phyloP scores from a whole-genome alignment of 1,284 basidiomycete genomes.

The Papiliotrema flavescens region DNA sequence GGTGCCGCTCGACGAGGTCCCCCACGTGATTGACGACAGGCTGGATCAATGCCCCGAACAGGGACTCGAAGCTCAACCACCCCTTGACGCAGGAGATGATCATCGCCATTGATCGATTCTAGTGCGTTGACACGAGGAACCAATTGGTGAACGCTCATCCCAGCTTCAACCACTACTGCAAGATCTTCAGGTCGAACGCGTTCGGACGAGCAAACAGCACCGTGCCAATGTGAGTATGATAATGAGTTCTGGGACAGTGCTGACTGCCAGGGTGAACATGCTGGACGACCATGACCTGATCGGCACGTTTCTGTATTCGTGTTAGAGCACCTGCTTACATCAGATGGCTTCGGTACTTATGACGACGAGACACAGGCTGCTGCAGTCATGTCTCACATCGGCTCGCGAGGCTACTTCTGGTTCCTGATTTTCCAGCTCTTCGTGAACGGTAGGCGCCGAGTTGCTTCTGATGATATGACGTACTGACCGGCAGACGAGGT shows the following conservation, averaged over 20 bases:
- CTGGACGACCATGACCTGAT: conserved; percentile 67
- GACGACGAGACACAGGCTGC: conserved; percentile 71
- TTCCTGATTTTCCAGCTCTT: conserved; percentile 91
- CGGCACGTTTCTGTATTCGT: conserved; percentile 38
- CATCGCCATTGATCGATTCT: conserved; percentile 73
- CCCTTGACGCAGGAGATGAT: conserved; percentile 70
- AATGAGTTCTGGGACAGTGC: conserved; percentile 55
- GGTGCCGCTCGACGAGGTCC: conserved; percentile 1
- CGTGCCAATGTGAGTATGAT: conserved; percentile 67
- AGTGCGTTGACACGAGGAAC: conserved; percentile 22
- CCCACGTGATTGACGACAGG: conserved; percentile 47
- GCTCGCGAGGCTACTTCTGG: conserved; percentile 77
- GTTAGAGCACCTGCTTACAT: neutral
- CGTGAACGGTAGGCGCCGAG: conserved; percentile 59
- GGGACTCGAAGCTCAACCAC: conserved; percentile 62
- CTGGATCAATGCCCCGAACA: conserved; percentile 70
- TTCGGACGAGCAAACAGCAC: conserved; percentile 86
- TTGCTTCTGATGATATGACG: neutral
- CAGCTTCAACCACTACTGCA: conserved; percentile 83
- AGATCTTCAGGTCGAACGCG: conserved; percentile 77
- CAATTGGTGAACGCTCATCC: neutral
- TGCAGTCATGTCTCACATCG: conserved; percentile 66
- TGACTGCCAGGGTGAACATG: conserved; percentile 56
- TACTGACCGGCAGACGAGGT: conserved; percentile 51
- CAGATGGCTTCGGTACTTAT: conserved; percentile 79